These are phyloP conservation scores for Botryobasidium botryosum DNA, from an alignment of 768 basidiomycete species.

Conservation along the genomic window DNA sequence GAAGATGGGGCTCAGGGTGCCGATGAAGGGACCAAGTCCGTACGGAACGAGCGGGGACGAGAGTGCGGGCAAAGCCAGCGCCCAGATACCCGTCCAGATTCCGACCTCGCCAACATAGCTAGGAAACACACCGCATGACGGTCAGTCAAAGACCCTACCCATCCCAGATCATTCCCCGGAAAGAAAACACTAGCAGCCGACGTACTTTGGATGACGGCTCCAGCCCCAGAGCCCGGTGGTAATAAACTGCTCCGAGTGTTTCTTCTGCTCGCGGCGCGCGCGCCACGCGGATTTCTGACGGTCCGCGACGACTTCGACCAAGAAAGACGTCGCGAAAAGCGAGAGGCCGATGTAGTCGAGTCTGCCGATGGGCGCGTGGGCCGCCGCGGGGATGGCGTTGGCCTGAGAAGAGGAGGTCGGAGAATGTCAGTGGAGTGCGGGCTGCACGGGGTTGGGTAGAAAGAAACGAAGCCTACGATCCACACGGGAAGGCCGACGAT, in stretches of 20 bases:
- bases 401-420: conserved; percentile 14
- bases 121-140: not conserved
- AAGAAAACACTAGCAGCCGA: too few relatives aligned
- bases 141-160: not conserved
- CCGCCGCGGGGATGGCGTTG: conserved; percentile 34
- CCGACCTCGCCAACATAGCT: conserved; percentile 62
- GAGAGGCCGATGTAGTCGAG: conserved; percentile 39
- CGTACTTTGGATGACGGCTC: conserved; percentile 59
- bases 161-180: not conserved
- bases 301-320: conserved; percentile 48
- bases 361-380: conserved; percentile 34
- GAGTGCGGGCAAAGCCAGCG: conserved; percentile 34
- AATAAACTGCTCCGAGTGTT: conserved; percentile 58
- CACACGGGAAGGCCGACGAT: conserved; percentile 55
- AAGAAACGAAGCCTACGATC: conserved; percentile 21
- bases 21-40: conserved; percentile 18
- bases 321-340: conserved; percentile 38
- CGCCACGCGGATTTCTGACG: conserved; percentile 50
- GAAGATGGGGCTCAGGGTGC: conserved; percentile 42
- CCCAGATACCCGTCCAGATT: conserved; percentile 51
- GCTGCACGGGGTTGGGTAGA: conserved; percentile 1
- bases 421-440: too few relatives aligned
- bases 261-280: conserved; percentile 35
- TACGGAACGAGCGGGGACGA: conserved; percentile 22
- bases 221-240: conserved; percentile 47